Conservation (phyloP, 75 land plant species). For the Cunninghamia lanceolata region DNA sequence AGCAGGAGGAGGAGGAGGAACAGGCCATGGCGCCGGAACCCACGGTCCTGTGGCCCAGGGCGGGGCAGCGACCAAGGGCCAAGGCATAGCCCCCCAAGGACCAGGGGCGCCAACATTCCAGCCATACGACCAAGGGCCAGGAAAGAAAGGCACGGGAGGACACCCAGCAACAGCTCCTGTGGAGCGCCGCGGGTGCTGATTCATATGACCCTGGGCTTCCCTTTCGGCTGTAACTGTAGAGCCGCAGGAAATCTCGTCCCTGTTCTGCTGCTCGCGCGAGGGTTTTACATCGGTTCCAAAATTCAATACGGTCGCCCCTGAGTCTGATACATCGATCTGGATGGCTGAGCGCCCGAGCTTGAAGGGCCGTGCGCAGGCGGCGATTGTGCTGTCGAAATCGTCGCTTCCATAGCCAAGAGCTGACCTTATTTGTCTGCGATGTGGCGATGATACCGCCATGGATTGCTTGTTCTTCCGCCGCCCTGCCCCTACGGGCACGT, state of each 20-base stretch:
- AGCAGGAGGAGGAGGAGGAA: neutral
- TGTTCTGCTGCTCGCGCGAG: conserved; percentile 5
- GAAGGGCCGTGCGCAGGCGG: neutral
- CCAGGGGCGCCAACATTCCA: conserved; percentile 24
- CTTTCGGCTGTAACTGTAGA: conserved; percentile 25
- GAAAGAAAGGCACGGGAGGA: conserved; percentile 14
- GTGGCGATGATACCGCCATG: neutral
- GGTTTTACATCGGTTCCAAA: conserved; percentile 26
- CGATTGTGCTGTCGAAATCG: neutral
- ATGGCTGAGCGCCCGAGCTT: neutral
- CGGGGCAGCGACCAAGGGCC: conserved; percentile 13
- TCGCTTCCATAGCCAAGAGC: neutral
- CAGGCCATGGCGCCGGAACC: neutral
- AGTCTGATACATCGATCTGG: neutral
- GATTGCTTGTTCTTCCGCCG: conserved; percentile 63
- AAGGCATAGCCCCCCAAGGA: conserved; percentile 22
- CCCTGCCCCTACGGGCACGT: conserved; percentile 77
- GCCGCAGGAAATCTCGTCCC: conserved; percentile 21
- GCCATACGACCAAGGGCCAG: conserved; percentile 39
- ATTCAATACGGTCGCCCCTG: conserved; percentile 26
- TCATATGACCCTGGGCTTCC: neutral
- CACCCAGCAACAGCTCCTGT: neutral
- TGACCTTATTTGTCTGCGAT: conserved; percentile 15
- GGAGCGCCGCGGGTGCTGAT: neutral
- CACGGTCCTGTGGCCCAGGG: conserved; percentile 14